Evolutionary conservation across 2,329 filamentous ascomycete species (phyloP).

Genomic region (Thelonectria discophora): DNA sequence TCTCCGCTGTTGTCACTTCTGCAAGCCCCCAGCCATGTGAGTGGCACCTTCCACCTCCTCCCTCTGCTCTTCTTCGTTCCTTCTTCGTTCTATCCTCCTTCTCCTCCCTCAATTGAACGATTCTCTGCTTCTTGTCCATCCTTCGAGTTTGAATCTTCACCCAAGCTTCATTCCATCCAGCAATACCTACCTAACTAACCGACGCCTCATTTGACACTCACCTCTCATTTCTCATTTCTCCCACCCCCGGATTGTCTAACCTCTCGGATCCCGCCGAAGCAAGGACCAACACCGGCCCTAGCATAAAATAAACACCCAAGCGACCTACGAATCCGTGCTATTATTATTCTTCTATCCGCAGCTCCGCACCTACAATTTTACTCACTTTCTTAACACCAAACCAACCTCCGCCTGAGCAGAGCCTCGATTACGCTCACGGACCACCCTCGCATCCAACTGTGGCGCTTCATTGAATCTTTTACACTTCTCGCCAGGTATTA

Average conservation of each 20-base stretch:
- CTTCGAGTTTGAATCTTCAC: background rate
- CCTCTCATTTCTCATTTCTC: background rate
- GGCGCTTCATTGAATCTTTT: conserved; percentile 7
- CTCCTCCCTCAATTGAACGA: too few relatives aligned
- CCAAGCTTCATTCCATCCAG: too few relatives aligned
- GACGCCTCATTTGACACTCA: too few relatives aligned
- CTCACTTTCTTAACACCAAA: background rate
- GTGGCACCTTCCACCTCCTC: background rate
- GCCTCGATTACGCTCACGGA: conserved; percentile 10
- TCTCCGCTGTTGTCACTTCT: background rate
- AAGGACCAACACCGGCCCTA: background rate
- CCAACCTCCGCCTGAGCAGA: background rate
- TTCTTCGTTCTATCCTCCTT: too few relatives aligned
- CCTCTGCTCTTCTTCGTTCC: too few relatives aligned
- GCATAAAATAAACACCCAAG: background rate
- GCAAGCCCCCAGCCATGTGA: too few relatives aligned
- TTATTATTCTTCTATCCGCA: background rate
- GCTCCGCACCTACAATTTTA: background rate
- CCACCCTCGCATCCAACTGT: conserved; percentile 12
- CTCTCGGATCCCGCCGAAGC: conserved; percentile 2
- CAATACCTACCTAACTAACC: background rate
- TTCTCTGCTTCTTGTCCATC: too few relatives aligned
- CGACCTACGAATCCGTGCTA: background rate
- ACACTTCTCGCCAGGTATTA: background rate
- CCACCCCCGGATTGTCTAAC: background rate